Conservation (phyloP, 2,329 filamentous ascomycete species). For the Aspergillus brunneoviolaceus region DNA sequence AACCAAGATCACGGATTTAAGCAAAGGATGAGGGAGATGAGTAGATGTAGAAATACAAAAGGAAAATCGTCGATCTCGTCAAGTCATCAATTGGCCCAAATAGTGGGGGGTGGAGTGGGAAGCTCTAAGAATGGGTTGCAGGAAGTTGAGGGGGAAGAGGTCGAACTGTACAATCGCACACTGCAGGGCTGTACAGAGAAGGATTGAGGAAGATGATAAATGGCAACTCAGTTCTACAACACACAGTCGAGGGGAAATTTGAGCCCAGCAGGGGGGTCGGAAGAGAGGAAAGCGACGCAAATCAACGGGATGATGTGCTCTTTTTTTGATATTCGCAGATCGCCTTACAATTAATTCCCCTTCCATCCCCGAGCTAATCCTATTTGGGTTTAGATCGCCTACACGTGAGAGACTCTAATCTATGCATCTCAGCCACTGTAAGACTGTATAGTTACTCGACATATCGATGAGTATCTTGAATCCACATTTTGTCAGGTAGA, state of each 20-base stretch:
- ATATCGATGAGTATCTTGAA: no score
- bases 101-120: conserved; percentile 18
- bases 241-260: conserved; percentile 11
- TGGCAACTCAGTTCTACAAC: conserved; percentile 12
- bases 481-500: no score
- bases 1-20: conserved; percentile 13
- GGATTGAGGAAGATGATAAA: not conserved
- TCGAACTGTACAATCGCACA: conserved; percentile 1
- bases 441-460: no score
- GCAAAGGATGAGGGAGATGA: conserved; percentile 16
- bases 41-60: conserved; percentile 33
- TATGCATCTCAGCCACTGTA: not conserved
- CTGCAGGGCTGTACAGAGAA: not conserved
- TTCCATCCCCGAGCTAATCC: conserved; percentile 21
- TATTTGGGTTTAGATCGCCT: conserved; percentile 13
- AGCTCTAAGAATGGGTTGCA: conserved; percentile 15
- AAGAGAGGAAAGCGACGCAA: conserved; percentile 5
- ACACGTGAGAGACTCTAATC: conserved; percentile 22
- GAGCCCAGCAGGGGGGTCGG: conserved; percentile 11
- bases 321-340: conserved; percentile 23
- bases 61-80: conserved; percentile 43
- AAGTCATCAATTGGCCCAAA: conserved; percentile 40
- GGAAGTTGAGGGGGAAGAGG: conserved; percentile 13
- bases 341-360: conserved; percentile 9
- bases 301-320: conserved; percentile 4